These are phyloP conservation scores for Talaromyces trachyspermus DNA, from an alignment of 495 filamentous ascomycete species.

Conservation along the genomic window DNA sequence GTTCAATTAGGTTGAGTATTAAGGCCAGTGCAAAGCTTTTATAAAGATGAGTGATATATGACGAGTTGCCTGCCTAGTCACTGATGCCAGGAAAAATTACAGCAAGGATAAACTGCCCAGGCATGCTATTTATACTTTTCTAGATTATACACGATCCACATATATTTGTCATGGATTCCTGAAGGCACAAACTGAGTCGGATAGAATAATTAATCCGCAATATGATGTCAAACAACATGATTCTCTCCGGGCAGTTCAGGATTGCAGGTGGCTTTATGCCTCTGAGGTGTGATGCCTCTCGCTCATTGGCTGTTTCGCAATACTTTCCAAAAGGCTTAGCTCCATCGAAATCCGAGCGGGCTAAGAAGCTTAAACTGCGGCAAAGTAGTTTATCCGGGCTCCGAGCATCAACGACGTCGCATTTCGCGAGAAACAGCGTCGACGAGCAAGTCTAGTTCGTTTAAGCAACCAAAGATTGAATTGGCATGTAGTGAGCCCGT, in stretches of 20 bases:
- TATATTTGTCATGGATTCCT: neutral
- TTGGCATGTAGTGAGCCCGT: neutral
- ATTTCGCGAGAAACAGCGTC: too few relatives aligned
- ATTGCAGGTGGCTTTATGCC: neutral
- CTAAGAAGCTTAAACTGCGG: neutral
- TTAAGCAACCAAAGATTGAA: neutral
- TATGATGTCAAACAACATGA: too few relatives aligned
- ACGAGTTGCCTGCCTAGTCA: neutral
- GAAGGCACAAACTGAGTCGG: neutral
- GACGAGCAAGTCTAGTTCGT: neutral
- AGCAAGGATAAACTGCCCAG: too few relatives aligned
- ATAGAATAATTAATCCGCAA: too few relatives aligned
- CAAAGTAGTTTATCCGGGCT: too few relatives aligned
- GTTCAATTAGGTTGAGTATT: too few relatives aligned
- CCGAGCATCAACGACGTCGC: neutral
- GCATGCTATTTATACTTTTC: too few relatives aligned
- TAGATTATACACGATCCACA: too few relatives aligned
- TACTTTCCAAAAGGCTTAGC: slow-evolving; percentile 7
- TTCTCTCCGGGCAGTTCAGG: too few relatives aligned
- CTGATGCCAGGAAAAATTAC: too few relatives aligned
- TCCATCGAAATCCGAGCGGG: neutral
- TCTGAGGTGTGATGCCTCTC: neutral
- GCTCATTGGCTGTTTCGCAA: slow-evolving; percentile 5
- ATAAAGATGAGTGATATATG: neutral
- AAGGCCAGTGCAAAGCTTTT: too few relatives aligned